Evolutionary conservation across 345 rosid species (phyloP).

Genomic region (Rhodamnia rubescens): DNA sequence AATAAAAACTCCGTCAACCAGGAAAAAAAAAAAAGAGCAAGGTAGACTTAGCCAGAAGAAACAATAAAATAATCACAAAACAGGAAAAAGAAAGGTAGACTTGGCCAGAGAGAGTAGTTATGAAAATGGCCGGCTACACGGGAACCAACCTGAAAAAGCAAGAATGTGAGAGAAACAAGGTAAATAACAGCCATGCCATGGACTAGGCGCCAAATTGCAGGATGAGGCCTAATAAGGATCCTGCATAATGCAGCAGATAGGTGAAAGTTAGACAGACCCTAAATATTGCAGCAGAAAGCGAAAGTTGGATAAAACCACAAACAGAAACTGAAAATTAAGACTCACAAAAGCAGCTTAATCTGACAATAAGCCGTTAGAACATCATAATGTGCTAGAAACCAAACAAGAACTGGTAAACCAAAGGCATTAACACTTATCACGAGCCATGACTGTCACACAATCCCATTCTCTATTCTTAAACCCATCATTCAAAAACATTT

Average conservation of each 20-base stretch:
- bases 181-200: slow-evolving; percentile 97
- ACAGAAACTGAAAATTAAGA: neutral
- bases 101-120: neutral
- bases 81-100: neutral
- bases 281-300: neutral
- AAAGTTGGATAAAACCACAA: neutral
- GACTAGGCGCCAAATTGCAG: slow-evolving; percentile 96
- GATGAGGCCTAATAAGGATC: slow-evolving; percentile 92
- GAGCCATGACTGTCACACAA: neutral
- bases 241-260: slow-evolving; percentile 24
- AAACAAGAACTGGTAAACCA: neutral
- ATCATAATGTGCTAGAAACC: neutral
- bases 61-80: too few species aligned
- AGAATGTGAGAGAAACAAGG: slow-evolving; percentile 84
- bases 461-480: neutral
- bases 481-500: neutral
- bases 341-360: neutral
- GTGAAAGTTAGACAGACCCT: neutral
- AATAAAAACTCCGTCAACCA: neutral
- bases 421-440: neutral
- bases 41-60: neutral
- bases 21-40: neutral
- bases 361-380: neutral
- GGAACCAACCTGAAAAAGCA: slow-evolving; percentile 88
- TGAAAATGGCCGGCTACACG: neutral